A percentile compares a stretch with the other conserved stretches of the same genome.
phyloP scores from a whole-genome alignment of 2,329 filamentous ascomycete genomes.

The Juglanconis oblonga region DNA sequence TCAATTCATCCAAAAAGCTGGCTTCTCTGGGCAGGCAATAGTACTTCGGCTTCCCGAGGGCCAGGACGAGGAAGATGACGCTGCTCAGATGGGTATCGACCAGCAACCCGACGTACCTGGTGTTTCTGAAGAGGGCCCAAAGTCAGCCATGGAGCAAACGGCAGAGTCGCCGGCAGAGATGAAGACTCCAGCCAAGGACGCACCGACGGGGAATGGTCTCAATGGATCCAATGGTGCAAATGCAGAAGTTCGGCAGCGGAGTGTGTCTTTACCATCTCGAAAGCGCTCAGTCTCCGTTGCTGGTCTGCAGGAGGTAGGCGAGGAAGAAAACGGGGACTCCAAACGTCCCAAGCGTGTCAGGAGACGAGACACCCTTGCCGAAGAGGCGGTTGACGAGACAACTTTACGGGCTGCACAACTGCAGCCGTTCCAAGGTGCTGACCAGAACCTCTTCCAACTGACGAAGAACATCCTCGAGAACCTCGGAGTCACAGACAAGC shows the following conservation, averaged over 20 bases:
- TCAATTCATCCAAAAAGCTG: slow-evolving; percentile 31
- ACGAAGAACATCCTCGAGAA: slow-evolving; percentile 54
- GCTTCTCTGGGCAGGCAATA: slow-evolving; percentile 33
- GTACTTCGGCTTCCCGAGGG: slow-evolving; percentile 35
- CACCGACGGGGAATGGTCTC: slow-evolving; percentile 1
- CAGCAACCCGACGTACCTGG: slow-evolving; percentile 26
- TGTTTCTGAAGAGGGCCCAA: slow-evolving; percentile 14
- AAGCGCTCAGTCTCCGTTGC: slow-evolving; percentile 63
- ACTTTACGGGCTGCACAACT: slow-evolving; percentile 53
- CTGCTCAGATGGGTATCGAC: slow-evolving; percentile 36
- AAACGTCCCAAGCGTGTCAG: slow-evolving; percentile 66
- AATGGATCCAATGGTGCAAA: not conserved
- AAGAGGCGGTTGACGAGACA: slow-evolving; percentile 51
- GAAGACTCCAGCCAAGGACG: slow-evolving; percentile 4
- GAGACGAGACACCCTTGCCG: slow-evolving; percentile 53
- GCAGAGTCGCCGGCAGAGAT: slow-evolving; percentile 7
- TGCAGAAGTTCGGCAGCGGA: slow-evolving; percentile 27
- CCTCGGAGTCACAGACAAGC: slow-evolving; percentile 50
- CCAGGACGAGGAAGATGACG: slow-evolving; percentile 32
- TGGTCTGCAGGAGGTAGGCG: slow-evolving; percentile 52
- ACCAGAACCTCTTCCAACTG: slow-evolving; percentile 54
- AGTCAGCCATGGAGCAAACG: not conserved
- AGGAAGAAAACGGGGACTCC: slow-evolving; percentile 56
- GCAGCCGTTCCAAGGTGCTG: slow-evolving; percentile 54
- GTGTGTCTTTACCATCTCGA: slow-evolving; percentile 42